A percentile compares a stretch with the other conserved stretches of the same genome.
Evolutionary conservation across 495 filamentous ascomycete species (phyloP).

Genomic region (Cladorrhinum samala): DNA sequence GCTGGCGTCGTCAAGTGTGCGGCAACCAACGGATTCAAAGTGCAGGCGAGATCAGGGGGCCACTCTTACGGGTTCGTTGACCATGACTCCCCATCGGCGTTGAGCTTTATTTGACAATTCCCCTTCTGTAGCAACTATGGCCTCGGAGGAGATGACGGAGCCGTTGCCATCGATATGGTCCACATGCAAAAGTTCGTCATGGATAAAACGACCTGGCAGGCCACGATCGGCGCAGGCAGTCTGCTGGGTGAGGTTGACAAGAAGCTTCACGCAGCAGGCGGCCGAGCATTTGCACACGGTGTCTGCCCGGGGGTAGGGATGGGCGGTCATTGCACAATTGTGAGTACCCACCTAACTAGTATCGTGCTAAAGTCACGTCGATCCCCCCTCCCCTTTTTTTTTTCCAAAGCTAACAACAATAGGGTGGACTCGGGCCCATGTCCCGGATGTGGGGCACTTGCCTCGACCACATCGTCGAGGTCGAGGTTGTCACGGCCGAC

Average conservation of each 20-base stretch:
- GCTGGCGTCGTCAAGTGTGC: slow-evolving; percentile 57
- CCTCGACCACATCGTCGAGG: slow-evolving; percentile 48
- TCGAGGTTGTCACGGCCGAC: slow-evolving; percentile 57
- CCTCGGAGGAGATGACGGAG: slow-evolving; percentile 49
- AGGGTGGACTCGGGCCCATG: slow-evolving; percentile 48
- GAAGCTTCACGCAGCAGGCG: slow-evolving; percentile 53
- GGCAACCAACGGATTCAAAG: slow-evolving; percentile 44
- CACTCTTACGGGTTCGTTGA: slow-evolving; percentile 57
- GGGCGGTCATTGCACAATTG: slow-evolving; percentile 64
- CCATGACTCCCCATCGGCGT: no score
- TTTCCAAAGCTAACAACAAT: no score
- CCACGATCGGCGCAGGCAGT: slow-evolving; percentile 60
- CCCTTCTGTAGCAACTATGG: slow-evolving; percentile 26
- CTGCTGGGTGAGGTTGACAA: slow-evolving; percentile 55
- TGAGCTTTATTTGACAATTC: no score
- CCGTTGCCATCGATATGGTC: slow-evolving; percentile 52
- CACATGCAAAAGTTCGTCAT: slow-evolving; percentile 48
- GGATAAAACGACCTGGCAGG: slow-evolving; percentile 51
- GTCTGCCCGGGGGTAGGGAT: slow-evolving; percentile 59
- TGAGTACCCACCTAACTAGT: no score
- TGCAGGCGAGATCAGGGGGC: slow-evolving; percentile 65
- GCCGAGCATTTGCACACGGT: slow-evolving; percentile 62
- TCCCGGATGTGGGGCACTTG: slow-evolving; percentile 52
- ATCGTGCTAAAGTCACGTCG: no score
- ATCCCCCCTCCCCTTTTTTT: no score